Evolutionary conservation across 179 eudicot genomes (phyloP).

Genomic region (Sideroxylon spinosum): DNA sequence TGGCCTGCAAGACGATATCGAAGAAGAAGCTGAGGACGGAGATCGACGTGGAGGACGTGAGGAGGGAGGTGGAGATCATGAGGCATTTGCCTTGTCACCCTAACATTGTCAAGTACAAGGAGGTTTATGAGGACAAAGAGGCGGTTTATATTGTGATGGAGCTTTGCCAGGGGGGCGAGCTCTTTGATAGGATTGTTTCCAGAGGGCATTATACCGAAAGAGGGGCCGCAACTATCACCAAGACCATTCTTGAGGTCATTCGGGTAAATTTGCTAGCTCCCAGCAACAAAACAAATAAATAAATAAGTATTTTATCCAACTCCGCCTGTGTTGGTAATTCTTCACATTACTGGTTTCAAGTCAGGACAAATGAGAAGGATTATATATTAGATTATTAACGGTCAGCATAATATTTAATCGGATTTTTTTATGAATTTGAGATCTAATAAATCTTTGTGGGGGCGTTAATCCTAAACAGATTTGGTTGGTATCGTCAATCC

Average conservation of each 20-base stretch:
- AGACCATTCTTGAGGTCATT: conserved; percentile 53
- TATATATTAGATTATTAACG: too few species aligned
- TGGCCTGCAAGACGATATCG: conserved; percentile 53
- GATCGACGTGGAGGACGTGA: conserved; percentile 55
- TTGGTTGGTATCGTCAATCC: too few species aligned
- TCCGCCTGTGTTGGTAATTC: too few species aligned
- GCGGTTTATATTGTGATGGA: conserved; percentile 61
- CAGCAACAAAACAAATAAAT: too few species aligned
- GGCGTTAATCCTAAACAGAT: too few species aligned
- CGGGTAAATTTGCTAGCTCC: conserved; percentile 27
- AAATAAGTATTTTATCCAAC: too few species aligned
- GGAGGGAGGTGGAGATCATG: conserved; percentile 68
- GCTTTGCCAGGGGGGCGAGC: conserved; percentile 62
- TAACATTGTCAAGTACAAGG: conserved; percentile 45
- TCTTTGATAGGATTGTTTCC: conserved; percentile 56
- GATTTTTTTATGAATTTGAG: too few species aligned
- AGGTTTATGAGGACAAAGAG: conserved; percentile 52
- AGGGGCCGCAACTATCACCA: conserved; percentile 51
- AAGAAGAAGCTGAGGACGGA: conserved; percentile 47
- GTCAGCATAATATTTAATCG: too few species aligned
- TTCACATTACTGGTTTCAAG: too few species aligned
- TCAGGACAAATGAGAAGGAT: too few species aligned
- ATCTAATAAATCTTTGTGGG: too few species aligned
- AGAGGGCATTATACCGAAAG: conserved; percentile 59
- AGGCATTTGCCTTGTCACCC: conserved; percentile 46